These are phyloP conservation scores for Protomyces pachydermus DNA, from an alignment of 1,139 yeast genomes.

Conservation along the genomic window DNA sequence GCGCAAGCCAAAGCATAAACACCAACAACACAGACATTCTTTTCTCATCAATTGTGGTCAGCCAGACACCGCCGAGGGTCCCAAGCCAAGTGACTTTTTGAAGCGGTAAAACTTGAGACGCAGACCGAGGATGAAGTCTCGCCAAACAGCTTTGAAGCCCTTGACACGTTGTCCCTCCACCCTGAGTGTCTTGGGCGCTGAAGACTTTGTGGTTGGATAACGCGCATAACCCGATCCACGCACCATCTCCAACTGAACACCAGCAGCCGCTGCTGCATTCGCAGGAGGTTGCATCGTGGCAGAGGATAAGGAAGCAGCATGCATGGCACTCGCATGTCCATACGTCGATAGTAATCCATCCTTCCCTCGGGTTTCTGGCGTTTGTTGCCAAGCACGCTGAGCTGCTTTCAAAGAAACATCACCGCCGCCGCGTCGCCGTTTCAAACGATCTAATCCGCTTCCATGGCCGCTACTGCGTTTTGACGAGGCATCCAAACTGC, in stretches of 20 bases:
- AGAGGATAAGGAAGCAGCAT: constrained; percentile 11
- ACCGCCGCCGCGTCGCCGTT: neutral
- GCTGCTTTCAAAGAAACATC: neutral
- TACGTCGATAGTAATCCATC: neutral
- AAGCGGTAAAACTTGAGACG: constrained; percentile 20
- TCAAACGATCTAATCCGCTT: neutral
- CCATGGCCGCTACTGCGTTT: neutral
- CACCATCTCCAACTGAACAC: constrained; percentile 7
- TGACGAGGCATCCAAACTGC: neutral
- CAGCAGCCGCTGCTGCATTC: constrained; percentile 2
- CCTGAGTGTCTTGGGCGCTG: constrained; percentile 12
- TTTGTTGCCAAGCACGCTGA: neutral
- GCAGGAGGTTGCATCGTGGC: neutral
- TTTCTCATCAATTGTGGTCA: neutral
- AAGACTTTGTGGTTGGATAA: constrained; percentile 20
- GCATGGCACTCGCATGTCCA: neutral
- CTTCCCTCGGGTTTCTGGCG: neutral
- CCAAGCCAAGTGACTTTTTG: neutral
- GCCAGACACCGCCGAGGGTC: neutral
- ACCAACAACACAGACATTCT: neutral
- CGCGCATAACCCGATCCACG: constrained; percentile 20
- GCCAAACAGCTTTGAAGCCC: constrained; percentile 26
- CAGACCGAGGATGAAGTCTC: constrained; percentile 19
- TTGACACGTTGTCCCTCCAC: constrained; percentile 22
- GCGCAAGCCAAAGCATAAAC: neutral